Conservation (phyloP, 2,329 filamentous ascomycete genomes). For the Xylariaceae sp. region DNA sequence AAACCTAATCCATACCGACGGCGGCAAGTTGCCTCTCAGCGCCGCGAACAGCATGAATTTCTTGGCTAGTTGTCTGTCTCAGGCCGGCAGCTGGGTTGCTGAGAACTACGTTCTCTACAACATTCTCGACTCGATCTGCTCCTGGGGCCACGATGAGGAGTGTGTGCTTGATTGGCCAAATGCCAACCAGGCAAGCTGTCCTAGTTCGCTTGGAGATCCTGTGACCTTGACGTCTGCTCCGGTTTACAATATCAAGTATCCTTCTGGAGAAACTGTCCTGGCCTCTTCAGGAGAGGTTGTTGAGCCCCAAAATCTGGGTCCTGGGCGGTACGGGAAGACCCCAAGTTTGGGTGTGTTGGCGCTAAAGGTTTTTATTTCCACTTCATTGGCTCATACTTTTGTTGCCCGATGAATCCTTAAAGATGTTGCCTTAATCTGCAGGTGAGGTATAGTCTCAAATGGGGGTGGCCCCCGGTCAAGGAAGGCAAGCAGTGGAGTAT, state of each 20-base stretch:
- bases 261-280: constrained; percentile 47
- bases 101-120: constrained; percentile 58
- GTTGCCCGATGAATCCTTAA: background rate
- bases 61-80: constrained; percentile 49
- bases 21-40: constrained; percentile 55
- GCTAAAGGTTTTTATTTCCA: constrained; percentile 6
- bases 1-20: constrained; percentile 51
- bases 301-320: constrained; percentile 11
- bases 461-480: no score
- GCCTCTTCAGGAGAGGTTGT: constrained; percentile 38
- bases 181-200: constrained; percentile 57
- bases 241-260: constrained; percentile 57
- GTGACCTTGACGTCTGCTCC: constrained; percentile 39
- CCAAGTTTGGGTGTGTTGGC: constrained; percentile 5
- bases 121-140: constrained; percentile 54
- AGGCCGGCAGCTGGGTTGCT: constrained; percentile 53
- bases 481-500: background rate
- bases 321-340: constrained; percentile 1
- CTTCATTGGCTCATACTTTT: constrained; percentile 1
- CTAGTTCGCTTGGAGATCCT: constrained; percentile 46
- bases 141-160: constrained; percentile 53
- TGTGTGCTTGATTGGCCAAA: constrained; percentile 51
- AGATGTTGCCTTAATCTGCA: background rate
- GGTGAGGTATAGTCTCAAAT: background rate
- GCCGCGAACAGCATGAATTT: constrained; percentile 62